Evolutionary conservation across 768 basidiomycete genomes (phyloP).

Genomic region (Pisolithus tinctorius): DNA sequence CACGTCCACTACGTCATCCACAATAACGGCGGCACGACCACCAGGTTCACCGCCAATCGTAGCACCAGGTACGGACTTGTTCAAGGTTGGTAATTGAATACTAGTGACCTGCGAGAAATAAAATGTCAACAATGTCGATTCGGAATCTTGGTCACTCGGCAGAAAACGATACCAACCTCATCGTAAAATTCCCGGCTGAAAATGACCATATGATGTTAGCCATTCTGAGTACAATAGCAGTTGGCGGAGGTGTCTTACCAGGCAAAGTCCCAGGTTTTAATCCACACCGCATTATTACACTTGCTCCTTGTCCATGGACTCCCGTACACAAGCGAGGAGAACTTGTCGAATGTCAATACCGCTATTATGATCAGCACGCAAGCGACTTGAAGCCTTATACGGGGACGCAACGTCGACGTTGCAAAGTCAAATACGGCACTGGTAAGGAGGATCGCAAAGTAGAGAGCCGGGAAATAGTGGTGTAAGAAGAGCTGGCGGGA

Average conservation of each 20-base stretch:
- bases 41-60: conserved; percentile 47
- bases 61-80: conserved; percentile 32
- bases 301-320: conserved; percentile 77
- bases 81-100: conserved; percentile 31
- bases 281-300: conserved; percentile 74
- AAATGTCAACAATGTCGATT: not conserved
- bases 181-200: conserved; percentile 41
- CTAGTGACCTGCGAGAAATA: conserved; percentile 55
- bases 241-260: conserved; percentile 44
- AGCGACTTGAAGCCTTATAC: conserved; percentile 74
- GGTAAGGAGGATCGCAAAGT: conserved; percentile 78
- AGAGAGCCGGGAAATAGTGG: conserved; percentile 97
- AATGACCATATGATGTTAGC: not conserved
- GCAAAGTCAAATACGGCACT: conserved; percentile 79
- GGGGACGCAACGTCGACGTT: conserved; percentile 72
- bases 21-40: conserved; percentile 50
- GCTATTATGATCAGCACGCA: conserved; percentile 66
- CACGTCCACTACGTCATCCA: conserved; percentile 31
- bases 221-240: not conserved
- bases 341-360: conserved; percentile 70
- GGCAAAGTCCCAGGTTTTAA: conserved; percentile 94
- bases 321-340: conserved; percentile 82
- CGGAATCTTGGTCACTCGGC: not conserved
- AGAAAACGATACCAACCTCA: not conserved
- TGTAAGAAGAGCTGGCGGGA: conserved; percentile 94